A percentile compares a stretch with the other conserved stretches of the same genome.
Conservation (phyloP, 75 land plant genomes). For the Azolla pinnata region DNA sequence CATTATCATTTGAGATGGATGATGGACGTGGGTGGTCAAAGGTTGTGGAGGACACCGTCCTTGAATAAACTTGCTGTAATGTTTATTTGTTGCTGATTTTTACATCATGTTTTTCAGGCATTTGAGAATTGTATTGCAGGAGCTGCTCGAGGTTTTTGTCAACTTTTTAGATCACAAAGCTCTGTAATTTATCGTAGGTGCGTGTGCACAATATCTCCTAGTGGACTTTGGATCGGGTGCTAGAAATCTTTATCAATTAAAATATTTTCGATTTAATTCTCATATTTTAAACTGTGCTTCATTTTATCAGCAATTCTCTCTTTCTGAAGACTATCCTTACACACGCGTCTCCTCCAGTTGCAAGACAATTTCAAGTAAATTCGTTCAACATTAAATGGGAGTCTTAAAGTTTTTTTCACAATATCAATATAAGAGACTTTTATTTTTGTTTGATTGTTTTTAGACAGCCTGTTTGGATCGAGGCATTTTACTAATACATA, state of each 20-base stretch:
- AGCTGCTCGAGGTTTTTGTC: conserved; percentile 29
- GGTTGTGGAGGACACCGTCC: conserved; percentile 3
- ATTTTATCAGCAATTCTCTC: conserved; percentile 26
- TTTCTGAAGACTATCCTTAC: conserved; percentile 29
- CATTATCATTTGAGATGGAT: background rate
- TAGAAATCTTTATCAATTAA: too few relatives aligned
- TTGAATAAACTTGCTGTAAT: too few relatives aligned
- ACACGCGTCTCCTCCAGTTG: conserved; percentile 23
- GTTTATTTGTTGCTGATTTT: too few relatives aligned
- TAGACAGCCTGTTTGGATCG: conserved; percentile 30
- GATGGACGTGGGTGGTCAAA: conserved; percentile 2
- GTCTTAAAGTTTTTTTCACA: too few relatives aligned
- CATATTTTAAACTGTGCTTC: too few relatives aligned
- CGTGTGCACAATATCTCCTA: too few relatives aligned
- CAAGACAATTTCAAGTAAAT: conserved; percentile 32
- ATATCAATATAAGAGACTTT: too few relatives aligned
- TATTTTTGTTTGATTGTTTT: conserved; percentile 1
- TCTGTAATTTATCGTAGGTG: conserved; percentile 32
- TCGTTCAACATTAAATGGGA: too few relatives aligned
- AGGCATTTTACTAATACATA: conserved; percentile 29
- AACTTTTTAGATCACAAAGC: conserved; percentile 24
- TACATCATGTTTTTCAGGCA: conserved; percentile 12
- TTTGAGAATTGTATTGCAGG: conserved; percentile 30
- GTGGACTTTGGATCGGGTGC: too few relatives aligned
- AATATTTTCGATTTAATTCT: too few relatives aligned